A percentile compares a stretch with the other conserved stretches of the same genome.
Evolutionary conservation across 257 asterid species (phyloP).

Genomic region (Phtheirospermum japonicum): DNA sequence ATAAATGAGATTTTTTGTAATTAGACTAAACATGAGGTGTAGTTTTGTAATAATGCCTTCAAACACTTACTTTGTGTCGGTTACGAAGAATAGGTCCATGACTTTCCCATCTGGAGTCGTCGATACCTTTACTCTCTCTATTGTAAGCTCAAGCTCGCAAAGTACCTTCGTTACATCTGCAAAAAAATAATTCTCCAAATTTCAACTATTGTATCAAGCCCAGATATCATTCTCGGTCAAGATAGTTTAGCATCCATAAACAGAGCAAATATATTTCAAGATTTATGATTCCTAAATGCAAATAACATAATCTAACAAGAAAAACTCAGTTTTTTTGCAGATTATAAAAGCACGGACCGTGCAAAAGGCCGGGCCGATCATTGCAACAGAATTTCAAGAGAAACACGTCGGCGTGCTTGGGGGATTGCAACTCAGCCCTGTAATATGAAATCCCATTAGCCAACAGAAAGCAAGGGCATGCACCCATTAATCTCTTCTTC

Average conservation of each 20-base stretch:
- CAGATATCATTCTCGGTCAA: neutral
- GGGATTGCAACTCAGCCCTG: conserved; percentile 47
- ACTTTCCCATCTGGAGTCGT: conserved; percentile 87
- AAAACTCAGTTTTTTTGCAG: too few species aligned
- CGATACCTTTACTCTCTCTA: conserved; percentile 70
- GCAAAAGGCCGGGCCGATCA: conserved; percentile 73
- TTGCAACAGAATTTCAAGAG: conserved; percentile 68
- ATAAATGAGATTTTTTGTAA: too few species aligned
- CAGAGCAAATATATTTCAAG: too few species aligned
- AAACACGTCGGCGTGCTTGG: conserved; percentile 73
- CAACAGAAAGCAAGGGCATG: conserved; percentile 66
- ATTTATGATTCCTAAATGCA: too few species aligned
- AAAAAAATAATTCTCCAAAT: neutral
- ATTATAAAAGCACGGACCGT: conserved; percentile 49
- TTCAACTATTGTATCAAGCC: neutral
- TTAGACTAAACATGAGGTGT: too few species aligned
- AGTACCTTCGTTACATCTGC: conserved; percentile 74
- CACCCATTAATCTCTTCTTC: conserved; percentile 78
- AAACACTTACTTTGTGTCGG: conserved; percentile 54
- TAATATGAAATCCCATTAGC: conserved; percentile 62
- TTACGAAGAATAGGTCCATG: conserved; percentile 73
- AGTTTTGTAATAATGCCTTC: neutral
- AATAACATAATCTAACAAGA: too few species aligned
- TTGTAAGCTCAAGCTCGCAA: conserved; percentile 67
- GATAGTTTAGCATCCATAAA: too few species aligned